Evolutionary conservation across 345 rosid genomes (phyloP).

Genomic region (Citrus cavaleriei): DNA sequence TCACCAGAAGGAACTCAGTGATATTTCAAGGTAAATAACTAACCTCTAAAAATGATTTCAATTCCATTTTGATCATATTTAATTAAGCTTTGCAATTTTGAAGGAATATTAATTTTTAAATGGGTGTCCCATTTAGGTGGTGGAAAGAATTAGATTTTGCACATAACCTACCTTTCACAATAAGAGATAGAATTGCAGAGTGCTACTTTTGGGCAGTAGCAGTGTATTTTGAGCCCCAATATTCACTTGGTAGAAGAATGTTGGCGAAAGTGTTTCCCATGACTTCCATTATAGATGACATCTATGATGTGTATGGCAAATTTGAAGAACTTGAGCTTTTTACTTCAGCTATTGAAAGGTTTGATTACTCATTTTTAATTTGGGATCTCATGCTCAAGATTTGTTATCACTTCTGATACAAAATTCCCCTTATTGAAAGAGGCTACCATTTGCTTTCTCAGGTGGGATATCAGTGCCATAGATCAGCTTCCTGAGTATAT

Average conservation of each 20-base stretch:
- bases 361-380: background rate
- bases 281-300: too few relatives aligned
- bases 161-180: conserved; percentile 23
- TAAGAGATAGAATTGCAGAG: conserved; percentile 38
- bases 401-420: background rate
- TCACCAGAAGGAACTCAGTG: conserved; percentile 29
- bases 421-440: background rate
- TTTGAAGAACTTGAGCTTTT: conserved; percentile 28
- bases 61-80: background rate
- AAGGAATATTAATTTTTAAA: too few relatives aligned
- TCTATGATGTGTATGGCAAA: conserved; percentile 12
- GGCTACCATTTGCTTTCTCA: background rate
- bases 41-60: background rate
- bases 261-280: too few relatives aligned
- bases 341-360: conserved; percentile 26
- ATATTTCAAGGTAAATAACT: conserved; percentile 8
- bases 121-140: conserved; percentile 25
- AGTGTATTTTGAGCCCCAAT: too few relatives aligned
- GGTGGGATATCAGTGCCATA: conserved; percentile 21
- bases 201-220: too few relatives aligned
- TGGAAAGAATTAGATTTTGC: conserved; percentile 29
- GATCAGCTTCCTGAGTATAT: conserved; percentile 27
- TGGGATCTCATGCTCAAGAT: background rate
- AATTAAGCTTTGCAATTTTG: too few relatives aligned
- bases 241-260: too few relatives aligned